These are phyloP conservation scores for Skeletonema marinoi DNA, from an alignment of 108 stramenopile genomes.

Conservation along the genomic window DNA sequence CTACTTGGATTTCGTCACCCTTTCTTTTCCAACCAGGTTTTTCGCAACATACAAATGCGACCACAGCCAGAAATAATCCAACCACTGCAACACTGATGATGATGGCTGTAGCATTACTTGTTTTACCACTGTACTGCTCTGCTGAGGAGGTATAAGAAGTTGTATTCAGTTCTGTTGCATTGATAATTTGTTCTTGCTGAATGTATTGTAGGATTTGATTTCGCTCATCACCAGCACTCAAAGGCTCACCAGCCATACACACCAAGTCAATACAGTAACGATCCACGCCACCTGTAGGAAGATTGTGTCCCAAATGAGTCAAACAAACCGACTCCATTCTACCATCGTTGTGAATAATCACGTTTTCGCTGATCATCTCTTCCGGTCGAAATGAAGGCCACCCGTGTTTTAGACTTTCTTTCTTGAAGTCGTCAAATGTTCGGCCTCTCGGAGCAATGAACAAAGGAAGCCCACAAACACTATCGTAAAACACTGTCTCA, in stretches of 20 bases:
- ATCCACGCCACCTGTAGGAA: conserved; percentile 32
- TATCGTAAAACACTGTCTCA: conserved; percentile 55
- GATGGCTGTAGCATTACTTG: background rate
- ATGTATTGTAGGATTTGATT: conserved; percentile 3
- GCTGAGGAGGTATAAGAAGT: conserved; percentile 20
- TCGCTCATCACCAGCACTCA: conserved; percentile 15
- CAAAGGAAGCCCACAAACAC: conserved; percentile 49
- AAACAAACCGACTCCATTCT: conserved; percentile 39
- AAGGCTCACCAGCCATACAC: conserved; percentile 35
- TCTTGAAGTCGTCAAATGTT: conserved; percentile 44
- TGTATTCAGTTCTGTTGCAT: conserved; percentile 5
- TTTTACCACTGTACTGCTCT: conserved; percentile 19
- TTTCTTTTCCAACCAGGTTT: background rate
- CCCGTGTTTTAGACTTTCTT: conserved; percentile 43
- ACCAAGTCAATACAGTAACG: conserved; percentile 41
- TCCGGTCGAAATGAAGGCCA: conserved; percentile 29
- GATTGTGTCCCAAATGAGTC: conserved; percentile 36
- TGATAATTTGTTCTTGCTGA: background rate
- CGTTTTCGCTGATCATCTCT: conserved; percentile 34
- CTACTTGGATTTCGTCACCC: background rate
- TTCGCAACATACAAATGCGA: background rate
- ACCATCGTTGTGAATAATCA: conserved; percentile 34
- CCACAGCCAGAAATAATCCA: background rate
- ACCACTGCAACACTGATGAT: background rate
- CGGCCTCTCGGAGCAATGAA: conserved; percentile 56